phyloP scores from a whole-genome alignment of 1,284 basidiomycete species.

The Earliella scabrosa region DNA sequence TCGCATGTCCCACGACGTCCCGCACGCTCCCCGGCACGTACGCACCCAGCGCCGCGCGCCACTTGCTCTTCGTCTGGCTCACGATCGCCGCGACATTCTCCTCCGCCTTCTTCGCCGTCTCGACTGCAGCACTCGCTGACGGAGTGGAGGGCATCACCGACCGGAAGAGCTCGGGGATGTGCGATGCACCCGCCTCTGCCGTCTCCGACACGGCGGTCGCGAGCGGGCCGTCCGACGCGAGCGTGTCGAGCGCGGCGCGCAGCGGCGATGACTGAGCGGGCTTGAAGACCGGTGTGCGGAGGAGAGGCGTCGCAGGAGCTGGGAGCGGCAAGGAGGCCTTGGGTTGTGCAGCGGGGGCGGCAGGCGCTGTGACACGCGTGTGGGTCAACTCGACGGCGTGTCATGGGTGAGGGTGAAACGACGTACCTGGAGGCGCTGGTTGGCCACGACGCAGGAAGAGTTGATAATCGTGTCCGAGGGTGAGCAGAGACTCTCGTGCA shows the following conservation, averaged over 20 bases:
- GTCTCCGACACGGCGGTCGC: conserved; percentile 52
- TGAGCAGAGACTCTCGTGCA: conserved; percentile 58
- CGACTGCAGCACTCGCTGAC: conserved; percentile 24
- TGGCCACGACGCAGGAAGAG: conserved; percentile 56
- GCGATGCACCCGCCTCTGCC: conserved; percentile 44
- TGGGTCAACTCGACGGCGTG: neutral
- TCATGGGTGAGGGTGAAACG: no score
- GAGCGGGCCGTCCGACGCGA: conserved; percentile 61
- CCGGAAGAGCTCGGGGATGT: conserved; percentile 65
- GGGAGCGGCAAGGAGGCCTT: conserved; percentile 27
- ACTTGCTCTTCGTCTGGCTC: conserved; percentile 20
- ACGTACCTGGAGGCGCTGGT: conserved; percentile 37
- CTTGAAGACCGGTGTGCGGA: conserved; percentile 55
- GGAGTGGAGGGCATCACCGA: conserved; percentile 44
- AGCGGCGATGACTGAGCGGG: conserved; percentile 47
- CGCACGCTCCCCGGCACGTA: conserved; percentile 38
- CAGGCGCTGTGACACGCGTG: conserved; percentile 20
- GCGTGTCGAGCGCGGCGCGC: conserved; percentile 51
- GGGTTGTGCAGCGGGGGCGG: conserved; percentile 27
- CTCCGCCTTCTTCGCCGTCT: conserved; percentile 28
- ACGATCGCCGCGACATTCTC: conserved; percentile 26
- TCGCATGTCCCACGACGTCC: conserved; percentile 28
- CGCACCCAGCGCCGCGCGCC: conserved; percentile 20
- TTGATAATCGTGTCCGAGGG: conserved; percentile 70
- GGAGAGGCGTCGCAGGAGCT: conserved; percentile 43